Evolutionary conservation across 2,329 filamentous ascomycete genomes (phyloP), one percentile per base, ranked within the genome.

Genomic region (Talaromyces sp.): DNA sequence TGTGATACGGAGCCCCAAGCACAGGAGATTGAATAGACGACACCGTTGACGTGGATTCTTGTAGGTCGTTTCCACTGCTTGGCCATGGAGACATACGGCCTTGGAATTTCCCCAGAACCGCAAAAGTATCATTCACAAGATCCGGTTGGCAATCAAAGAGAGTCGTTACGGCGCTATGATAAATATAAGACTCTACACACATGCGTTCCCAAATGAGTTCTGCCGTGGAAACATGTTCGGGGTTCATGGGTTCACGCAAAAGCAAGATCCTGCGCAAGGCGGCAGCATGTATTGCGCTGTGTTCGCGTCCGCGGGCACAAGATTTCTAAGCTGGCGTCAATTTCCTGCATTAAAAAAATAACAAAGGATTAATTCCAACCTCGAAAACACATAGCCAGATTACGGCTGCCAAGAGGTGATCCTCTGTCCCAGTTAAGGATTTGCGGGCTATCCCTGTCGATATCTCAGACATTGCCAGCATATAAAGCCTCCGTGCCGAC

Each of bases 171-270:
- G 60, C 60, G 31, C 56, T 61, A 33, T 61, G 60, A 34, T 61
- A 61, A 12, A 61, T 61, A 40, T 61, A 61, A 12, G 60, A 57
- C 33, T 61, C 60, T 4, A 61, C 60, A 54, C 60, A 61, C 60
- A 58, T 61, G n/a, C 60, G 55, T 42, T 61, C 60, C 60, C 60
- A 61, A 31, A 58, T 34, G 4, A 61, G 36, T 50, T 58, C 55
- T 36, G 60, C 57, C 6, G 50, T 55, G 5, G 60, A 57, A 8
- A 36, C 16, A 28, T 28, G 47, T 6, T 12, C 42, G 36, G n/a
- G n/a, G 30, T 61, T n/a, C 55, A 61, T 57, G 12, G 60, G 60
- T 27, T 58, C n/a, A 2, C 60, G 60, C 28, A 61, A 30, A 6
- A 61, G 55, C 4, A 61, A 56, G 10, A 61, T 61, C 23, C 27